Conservation (phyloP, 805 yeast species). For the Wickerhamomyces alni region DNA sequence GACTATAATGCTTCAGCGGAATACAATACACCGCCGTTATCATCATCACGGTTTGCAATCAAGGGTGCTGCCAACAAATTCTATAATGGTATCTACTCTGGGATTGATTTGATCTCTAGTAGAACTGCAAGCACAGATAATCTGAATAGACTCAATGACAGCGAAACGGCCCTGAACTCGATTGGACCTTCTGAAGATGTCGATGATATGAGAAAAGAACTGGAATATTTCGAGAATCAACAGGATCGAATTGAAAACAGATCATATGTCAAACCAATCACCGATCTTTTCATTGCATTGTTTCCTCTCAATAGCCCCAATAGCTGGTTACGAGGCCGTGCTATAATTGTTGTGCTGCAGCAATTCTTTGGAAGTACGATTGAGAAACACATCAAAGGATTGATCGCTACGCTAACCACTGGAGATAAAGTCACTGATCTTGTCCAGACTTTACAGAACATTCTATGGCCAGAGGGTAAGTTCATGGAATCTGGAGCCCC, state of each 20-base stretch:
- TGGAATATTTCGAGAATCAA: conserved; percentile 34
- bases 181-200: conserved; percentile 19
- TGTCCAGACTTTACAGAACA: conserved; percentile 24
- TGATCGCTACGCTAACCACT: conserved; percentile 32
- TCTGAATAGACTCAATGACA: conserved; percentile 4
- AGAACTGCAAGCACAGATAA: conserved; percentile 11
- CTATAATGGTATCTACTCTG: conserved; percentile 15
- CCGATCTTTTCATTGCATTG: conserved; percentile 64
- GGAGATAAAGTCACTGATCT: conserved; percentile 42
- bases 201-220: conserved; percentile 48
- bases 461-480: conserved; percentile 49
- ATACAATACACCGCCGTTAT: background rate
- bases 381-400: conserved; percentile 47
- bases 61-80: conserved; percentile 17
- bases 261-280: conserved; percentile 74
- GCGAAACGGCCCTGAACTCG: background rate
- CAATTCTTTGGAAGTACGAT: conserved; percentile 85
- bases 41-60: conserved; percentile 8
- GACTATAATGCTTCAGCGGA: conserved; percentile 11
- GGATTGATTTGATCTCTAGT: conserved; percentile 10
- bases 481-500: conserved; percentile 40
- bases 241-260: conserved; percentile 18
- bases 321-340: conserved; percentile 82
- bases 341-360: conserved; percentile 73
- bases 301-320: conserved; percentile 62